Evolutionary conservation across 441 rosid species (phyloP), one percentile per base, ranked within the genome.

Genomic region (Croton setiger): DNA sequence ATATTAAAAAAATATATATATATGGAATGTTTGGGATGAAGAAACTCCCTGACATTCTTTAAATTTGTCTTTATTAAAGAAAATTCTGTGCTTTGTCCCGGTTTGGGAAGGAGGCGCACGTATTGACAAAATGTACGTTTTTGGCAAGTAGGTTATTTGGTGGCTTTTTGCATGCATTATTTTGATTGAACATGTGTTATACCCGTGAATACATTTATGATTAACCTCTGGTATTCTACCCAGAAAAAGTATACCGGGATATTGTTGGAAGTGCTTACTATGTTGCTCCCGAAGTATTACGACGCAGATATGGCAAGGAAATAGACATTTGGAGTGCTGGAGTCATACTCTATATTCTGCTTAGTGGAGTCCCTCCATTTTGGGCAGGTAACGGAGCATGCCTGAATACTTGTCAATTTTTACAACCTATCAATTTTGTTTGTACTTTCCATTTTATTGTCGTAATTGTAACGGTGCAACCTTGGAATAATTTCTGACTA

Each of bases 251-350:
- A 18, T 86, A 87, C 58, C 80, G 85, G 31, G 91, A 92, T 78
- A 82, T 88, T 45, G 97, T 88, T 2, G 97, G 97, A 69, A 92
- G 97, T 82, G 95, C 96, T 36, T 90, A 92, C 80, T 90, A 90
- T 70, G 91, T 90, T 78, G 98, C 98, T 67, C 97, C 98, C 27
- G 97, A 87, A 83, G 95, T 93, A 23, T 63, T 93, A 63, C 75
- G 74, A 7, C 88, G 93, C 67, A 83, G 88, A 60, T 92, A 92
- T 7, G 98, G 97, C 49, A 88, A 87, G 77, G 97, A 93, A 76
- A 87, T 87, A 7, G 98, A 93, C 70, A 72, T 88, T 55, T 93
- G 98, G 97, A 92, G 97, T 78, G 98, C 96, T 9, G 93, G 97
- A 41, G 88, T 90, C 65, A 90, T 93, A 35, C 79, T 90, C 58